phyloP scores from a whole-genome alignment of 1,139 yeast species.

The Yamadazyma conglobata region DNA sequence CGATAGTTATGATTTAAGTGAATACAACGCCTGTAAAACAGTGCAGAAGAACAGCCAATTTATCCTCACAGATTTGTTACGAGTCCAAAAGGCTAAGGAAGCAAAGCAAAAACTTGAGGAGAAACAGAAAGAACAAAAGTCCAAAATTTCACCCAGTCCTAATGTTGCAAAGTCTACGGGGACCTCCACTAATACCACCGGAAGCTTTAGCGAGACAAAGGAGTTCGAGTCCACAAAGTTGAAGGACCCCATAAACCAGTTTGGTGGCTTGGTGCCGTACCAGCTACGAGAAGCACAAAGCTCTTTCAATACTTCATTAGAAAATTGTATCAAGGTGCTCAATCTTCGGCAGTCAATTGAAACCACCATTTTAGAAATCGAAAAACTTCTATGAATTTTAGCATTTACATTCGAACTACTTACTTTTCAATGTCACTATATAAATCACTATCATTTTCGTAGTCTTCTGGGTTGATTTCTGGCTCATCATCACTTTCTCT shows the following conservation, averaged over 20 bases:
- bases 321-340: conserved; percentile 22
- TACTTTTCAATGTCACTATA: conserved; percentile 39
- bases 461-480: conserved; percentile 41
- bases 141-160: background rate
- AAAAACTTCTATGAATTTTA: background rate
- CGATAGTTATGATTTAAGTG: conserved; percentile 28
- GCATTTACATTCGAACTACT: conserved; percentile 2
- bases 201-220: background rate
- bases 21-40: conserved; percentile 23
- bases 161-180: background rate
- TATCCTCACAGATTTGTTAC: conserved; percentile 13
- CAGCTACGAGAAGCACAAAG: conserved; percentile 40
- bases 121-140: conserved; percentile 2
- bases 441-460: conserved; percentile 48
- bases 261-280: conserved; percentile 48
- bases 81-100: conserved; percentile 3
- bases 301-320: conserved; percentile 30
- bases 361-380: conserved; percentile 1
- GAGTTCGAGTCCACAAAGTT: background rate
- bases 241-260: conserved; percentile 46
- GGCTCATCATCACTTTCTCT: conserved; percentile 12
- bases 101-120: conserved; percentile 5
- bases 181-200: background rate
- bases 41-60: conserved; percentile 14
- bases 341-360: conserved; percentile 22